Evolutionary conservation across 164 flowering plant species (phyloP).

Genomic region (Stephania japonica): DNA sequence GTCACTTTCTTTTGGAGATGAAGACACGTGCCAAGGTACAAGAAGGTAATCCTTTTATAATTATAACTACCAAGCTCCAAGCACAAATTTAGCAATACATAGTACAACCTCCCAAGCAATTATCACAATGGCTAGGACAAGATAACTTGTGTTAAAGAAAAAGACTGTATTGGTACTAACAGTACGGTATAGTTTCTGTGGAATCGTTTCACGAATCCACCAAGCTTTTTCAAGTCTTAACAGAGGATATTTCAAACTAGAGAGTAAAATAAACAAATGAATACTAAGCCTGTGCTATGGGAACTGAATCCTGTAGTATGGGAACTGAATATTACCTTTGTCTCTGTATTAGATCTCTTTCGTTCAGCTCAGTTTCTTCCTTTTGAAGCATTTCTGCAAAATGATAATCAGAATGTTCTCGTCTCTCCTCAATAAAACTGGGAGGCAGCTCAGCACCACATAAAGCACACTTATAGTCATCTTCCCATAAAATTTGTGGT

Average conservation of each 20-base stretch:
- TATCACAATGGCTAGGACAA: background rate
- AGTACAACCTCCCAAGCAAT: no score
- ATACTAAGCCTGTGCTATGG: background rate
- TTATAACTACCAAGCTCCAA: no score
- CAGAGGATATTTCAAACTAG: background rate
- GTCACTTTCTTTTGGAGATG: no score
- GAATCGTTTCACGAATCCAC: no score
- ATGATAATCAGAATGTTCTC: slow-evolving; percentile 87
- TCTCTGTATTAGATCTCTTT: slow-evolving; percentile 17
- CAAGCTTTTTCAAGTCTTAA: no score
- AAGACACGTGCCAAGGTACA: no score
- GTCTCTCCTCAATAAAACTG: slow-evolving; percentile 73
- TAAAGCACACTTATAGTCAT: slow-evolving; percentile 72
- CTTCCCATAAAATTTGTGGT: slow-evolving; percentile 42
- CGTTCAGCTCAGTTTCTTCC: slow-evolving; percentile 39
- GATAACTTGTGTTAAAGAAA: no score
- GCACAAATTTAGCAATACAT: no score
- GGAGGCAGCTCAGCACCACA: slow-evolving; percentile 85
- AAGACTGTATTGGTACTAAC: no score
- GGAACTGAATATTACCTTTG: slow-evolving; percentile 35
- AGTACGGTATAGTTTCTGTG: no score
- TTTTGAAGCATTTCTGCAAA: slow-evolving; percentile 79
- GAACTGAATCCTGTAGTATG: background rate
- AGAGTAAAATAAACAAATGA: background rate
- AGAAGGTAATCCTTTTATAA: no score